Base-by-base conservation (phyloP, 225 moss, liverwort and hornwort species). In the Rhytidiadelphus loreus region DNA sequence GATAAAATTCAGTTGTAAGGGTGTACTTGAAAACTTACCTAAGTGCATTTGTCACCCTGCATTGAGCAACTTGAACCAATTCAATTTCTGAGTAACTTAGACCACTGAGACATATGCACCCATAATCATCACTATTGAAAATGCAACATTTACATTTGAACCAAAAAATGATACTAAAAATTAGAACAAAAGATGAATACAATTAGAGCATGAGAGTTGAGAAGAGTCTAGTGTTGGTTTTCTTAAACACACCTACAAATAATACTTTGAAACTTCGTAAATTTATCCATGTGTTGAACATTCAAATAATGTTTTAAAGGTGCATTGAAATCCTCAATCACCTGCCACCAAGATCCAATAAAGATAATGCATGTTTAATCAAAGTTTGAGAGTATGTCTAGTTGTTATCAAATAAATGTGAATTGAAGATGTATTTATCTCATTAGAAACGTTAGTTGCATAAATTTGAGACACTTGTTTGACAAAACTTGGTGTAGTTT, bases 311-410 rank as follows among this genome's bases (percentile, higher is more conserved):
- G n/a, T n/a, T n/a, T n/a, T 9, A 10, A 22, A 52, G 52, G 2
- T 55, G 8, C 6, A 23, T 3, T 35, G 6, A 2, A 24, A 37
- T 53, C 9, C 0, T 37, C 9, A 23, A n/a, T 77, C 13, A 10
- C 0, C 0, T 55, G 55, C 25, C 3, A 37, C 35, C 37, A 55
- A 37, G 13, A 35, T 76, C 6, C 5, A 76, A 35, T 22, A 13
- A 50, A 32, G 53, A 76, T 8, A 53, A 8, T 76, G 13, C 3
- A 23, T 33, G 8, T 13, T 76, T 22, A 3, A 52, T 33, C 5
- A 53, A 35, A 77, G 6, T 35, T 0, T 21, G 1, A 7, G 0
- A 5, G 0, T 3, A 14, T 35, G 2, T 23, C 3, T 0, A 5
- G 0, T 14, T 77, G 14, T 0, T 53, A 6, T 14, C 12, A 23